Conservation (phyloP, 2,329 filamentous ascomycete species). For the Alternaria gansuensis region DNA sequence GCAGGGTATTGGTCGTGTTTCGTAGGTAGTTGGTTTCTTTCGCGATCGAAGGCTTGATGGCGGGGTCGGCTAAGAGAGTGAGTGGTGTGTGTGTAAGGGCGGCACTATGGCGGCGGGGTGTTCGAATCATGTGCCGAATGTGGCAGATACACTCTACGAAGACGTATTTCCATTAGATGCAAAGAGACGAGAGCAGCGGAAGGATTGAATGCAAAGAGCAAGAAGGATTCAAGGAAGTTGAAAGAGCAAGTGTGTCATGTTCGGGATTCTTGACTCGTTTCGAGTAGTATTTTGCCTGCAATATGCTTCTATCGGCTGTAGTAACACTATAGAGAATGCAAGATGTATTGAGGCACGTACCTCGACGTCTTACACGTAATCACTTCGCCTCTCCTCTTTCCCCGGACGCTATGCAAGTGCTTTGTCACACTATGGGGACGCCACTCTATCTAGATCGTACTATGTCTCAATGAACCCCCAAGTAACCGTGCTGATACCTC, state of each 20-base stretch:
- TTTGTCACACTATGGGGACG: conserved; percentile 28
- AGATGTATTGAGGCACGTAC: conserved; percentile 22
- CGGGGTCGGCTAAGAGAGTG: conserved; percentile 30
- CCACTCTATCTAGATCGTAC: conserved; percentile 27
- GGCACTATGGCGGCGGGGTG: conserved; percentile 27
- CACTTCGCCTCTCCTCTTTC: conserved; percentile 38
- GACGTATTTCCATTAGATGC: not conserved
- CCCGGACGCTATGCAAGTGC: conserved; percentile 28
- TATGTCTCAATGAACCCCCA: conserved; percentile 25
- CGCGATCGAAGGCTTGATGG: conserved; percentile 29
- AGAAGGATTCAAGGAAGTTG: not conserved
- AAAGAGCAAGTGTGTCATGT: not conserved
- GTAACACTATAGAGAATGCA: not conserved
- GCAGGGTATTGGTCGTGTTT: conserved; percentile 24
- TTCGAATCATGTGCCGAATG: conserved; percentile 14
- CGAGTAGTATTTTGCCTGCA: not conserved
- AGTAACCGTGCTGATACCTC: conserved; percentile 16
- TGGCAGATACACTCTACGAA: conserved; percentile 14
- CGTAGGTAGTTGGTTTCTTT: conserved; percentile 34
- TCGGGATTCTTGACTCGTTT: not conserved
- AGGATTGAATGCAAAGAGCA: not conserved
- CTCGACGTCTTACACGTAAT: conserved; percentile 20
- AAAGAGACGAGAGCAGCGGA: not conserved
- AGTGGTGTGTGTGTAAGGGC: conserved; percentile 22
- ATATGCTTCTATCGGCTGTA: not conserved